Evolutionary conservation across 495 filamentous ascomycete genomes (phyloP).

Genomic region (Lasiosphaeria miniovina): DNA sequence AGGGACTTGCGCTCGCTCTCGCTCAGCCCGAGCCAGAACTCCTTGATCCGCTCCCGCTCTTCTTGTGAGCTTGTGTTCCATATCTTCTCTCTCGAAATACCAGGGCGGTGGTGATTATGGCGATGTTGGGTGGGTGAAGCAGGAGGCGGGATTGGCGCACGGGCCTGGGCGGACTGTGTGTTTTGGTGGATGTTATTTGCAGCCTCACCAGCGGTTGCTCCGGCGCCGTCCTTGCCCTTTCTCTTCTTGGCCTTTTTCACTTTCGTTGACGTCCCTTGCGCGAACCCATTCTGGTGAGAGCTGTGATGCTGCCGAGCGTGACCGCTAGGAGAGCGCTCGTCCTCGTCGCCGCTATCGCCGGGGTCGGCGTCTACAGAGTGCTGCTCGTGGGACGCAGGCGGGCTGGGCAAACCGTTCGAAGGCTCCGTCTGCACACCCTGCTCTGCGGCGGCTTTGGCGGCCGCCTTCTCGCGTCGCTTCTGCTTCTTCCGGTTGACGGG

Average conservation of each 20-base stretch:
- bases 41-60: slow-evolving; percentile 94
- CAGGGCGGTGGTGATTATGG: slow-evolving; percentile 32
- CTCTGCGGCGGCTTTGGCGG: slow-evolving; percentile 60
- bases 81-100: slow-evolving; percentile 74
- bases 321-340: slow-evolving; percentile 13
- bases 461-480: slow-evolving; percentile 78
- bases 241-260: slow-evolving; percentile 65
- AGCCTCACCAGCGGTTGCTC: slow-evolving; percentile 11
- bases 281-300: slow-evolving; percentile 16
- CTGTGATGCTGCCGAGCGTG: not conserved
- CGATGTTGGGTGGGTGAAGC: slow-evolving; percentile 21
- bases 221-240: slow-evolving; percentile 22
- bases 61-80: slow-evolving; percentile 95
- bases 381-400: slow-evolving; percentile 32
- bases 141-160: slow-evolving; percentile 15
- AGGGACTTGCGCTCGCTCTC: slow-evolving; percentile 91
- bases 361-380: slow-evolving; percentile 27
- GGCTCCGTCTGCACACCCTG: slow-evolving; percentile 25
- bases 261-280: slow-evolving; percentile 22
- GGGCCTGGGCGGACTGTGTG: slow-evolving; percentile 18
- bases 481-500: slow-evolving; percentile 88
- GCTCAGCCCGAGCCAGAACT: slow-evolving; percentile 96
- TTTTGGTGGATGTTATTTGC: slow-evolving; percentile 16
- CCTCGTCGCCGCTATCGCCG: slow-evolving; percentile 29
- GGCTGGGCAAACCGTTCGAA: slow-evolving; percentile 41